A percentile compares a stretch with the other conserved stretches of the same genome.
phyloP scores from a whole-genome alignment of 2,329 filamentous ascomycete species.

The Ophiocordyceps sinensis region DNA sequence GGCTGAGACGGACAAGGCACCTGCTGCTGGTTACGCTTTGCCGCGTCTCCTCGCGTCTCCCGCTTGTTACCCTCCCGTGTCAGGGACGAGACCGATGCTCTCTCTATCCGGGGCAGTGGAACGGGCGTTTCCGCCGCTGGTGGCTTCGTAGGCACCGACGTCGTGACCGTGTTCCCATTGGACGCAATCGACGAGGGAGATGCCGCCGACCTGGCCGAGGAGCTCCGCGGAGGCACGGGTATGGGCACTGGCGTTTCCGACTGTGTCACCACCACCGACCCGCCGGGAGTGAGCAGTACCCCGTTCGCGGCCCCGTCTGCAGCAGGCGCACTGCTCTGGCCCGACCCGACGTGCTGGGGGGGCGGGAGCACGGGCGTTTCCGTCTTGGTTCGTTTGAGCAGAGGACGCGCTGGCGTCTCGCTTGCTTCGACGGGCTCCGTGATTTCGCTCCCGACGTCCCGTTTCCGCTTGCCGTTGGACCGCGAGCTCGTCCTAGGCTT shows the following conservation, averaged over 20 bases:
- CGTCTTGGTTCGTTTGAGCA: slow-evolving; percentile 37
- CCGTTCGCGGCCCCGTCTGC: slow-evolving; percentile 11
- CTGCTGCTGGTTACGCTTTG: slow-evolving; percentile 25
- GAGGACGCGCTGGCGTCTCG: slow-evolving; percentile 19
- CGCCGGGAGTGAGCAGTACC: slow-evolving; percentile 1
- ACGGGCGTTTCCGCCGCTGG: slow-evolving; percentile 21
- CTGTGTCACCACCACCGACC: slow-evolving; percentile 8
- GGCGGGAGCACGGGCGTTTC: slow-evolving; percentile 41
- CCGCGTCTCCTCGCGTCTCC: slow-evolving; percentile 29
- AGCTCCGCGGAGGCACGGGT: slow-evolving; percentile 16
- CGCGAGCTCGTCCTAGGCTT: slow-evolving; percentile 18
- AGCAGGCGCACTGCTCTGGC: slow-evolving; percentile 12
- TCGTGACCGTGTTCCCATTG: slow-evolving; percentile 9
- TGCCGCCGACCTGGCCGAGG: slow-evolving; percentile 13
- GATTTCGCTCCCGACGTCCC: slow-evolving; percentile 21
- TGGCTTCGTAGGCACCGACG: slow-evolving; percentile 15
- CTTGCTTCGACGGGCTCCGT: slow-evolving; percentile 11
- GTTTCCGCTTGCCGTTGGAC: slow-evolving; percentile 28
- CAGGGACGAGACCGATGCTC: slow-evolving; percentile 14
- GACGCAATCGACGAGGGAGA: slow-evolving; percentile 15
- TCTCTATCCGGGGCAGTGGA: slow-evolving; percentile 19
- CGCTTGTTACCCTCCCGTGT: slow-evolving; percentile 20
- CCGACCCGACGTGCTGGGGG: slow-evolving; percentile 19
- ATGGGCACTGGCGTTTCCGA: slow-evolving; percentile 29
- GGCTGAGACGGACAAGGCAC: slow-evolving; percentile 5